These are phyloP conservation scores for Chlorencoelia australis DNA, from an alignment of 2,329 filamentous ascomycete genomes.

Conservation along the genomic window DNA sequence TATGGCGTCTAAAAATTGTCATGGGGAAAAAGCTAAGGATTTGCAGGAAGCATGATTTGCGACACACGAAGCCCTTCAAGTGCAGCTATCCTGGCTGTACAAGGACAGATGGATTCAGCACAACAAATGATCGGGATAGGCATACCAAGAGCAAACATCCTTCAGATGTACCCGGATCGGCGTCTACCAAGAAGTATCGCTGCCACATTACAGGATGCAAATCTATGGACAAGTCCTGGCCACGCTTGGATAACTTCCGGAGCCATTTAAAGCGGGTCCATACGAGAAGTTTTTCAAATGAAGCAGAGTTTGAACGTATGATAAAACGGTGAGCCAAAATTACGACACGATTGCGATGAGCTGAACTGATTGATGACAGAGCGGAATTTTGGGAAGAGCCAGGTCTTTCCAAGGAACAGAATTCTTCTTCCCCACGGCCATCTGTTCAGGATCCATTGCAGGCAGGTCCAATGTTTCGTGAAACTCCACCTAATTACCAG, in stretches of 20 bases:
- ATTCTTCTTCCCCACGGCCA: constrained; percentile 1
- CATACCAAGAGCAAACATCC: constrained; percentile 66
- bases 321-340: constrained; percentile 34
- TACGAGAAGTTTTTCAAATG: constrained; percentile 17
- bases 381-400: constrained; percentile 15
- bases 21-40: constrained; percentile 17
- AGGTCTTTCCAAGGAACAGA: constrained; percentile 8
- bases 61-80: constrained; percentile 56
- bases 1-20: constrained; percentile 26
- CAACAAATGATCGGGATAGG: constrained; percentile 69
- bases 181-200: constrained; percentile 42
- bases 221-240: constrained; percentile 61
- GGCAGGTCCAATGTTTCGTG: constrained; percentile 1
- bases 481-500: constrained; percentile 1
- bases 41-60: constrained; percentile 61
- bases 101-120: constrained; percentile 61
- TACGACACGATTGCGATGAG: neutral
- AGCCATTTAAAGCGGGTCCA: constrained; percentile 68
- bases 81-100: constrained; percentile 51
- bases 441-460: constrained; percentile 4
- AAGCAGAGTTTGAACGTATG: constrained; percentile 34
- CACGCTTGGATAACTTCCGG: constrained; percentile 77
- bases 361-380: constrained; percentile 10
- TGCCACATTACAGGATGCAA: constrained; percentile 50
- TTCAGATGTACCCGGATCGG: constrained; percentile 32